Base-by-base conservation (phyloP, 2,329 filamentous ascomycete species). In the Pseudogymnoascus sp. region DNA sequence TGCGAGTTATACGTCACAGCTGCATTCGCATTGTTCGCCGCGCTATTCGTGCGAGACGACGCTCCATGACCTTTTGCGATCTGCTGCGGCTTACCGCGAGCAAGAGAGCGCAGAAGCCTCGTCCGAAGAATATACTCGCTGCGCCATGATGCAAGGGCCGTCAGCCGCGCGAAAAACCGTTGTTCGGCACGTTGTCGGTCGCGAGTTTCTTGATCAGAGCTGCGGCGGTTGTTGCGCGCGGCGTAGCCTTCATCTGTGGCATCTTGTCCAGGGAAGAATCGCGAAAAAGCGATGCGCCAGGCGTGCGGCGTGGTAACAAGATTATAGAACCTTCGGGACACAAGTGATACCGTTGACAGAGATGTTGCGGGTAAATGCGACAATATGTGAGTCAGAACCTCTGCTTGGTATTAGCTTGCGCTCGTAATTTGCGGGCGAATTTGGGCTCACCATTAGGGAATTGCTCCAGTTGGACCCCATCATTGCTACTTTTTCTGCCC, bases 51-150 rank as follows among this genome's bases (percentile, higher is more conserved):
- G n/a, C 81, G 78, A n/a, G 75, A 72, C 9, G 82, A 80, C 9
- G 83, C 76, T 9, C 85, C 84, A 63, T 83, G 73, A 70, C 80
- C 76, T 56, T 79, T 76, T 31, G 80, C 73, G 8, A 79, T 78
- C 38, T 87, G 82, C 69, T 82, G 77, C 64, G 93, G 91, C 72
- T 93, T 96, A 60, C 93, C 95, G 65, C 91, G 87, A 56, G 83
- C 84, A 63, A 97, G 79, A 66, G 90, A 95, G 49, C 92, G 85
- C 61, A 97, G 78, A 61, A 97, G 82, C 56, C 91, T 85, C 1
- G 92, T 97, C 56, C 95, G 84, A 63, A 96, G 78, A 59, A 97
- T 88, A 71, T 97, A 99, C 75, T 99, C 95, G 75, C 91, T 97
- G 69, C 93, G 85, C 93, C 95, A 97, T 7, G 93, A 95, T n/a